Evolutionary conservation across 1,284 basidiomycete genomes (phyloP).

Genomic region (Trichosporon sp.): DNA sequence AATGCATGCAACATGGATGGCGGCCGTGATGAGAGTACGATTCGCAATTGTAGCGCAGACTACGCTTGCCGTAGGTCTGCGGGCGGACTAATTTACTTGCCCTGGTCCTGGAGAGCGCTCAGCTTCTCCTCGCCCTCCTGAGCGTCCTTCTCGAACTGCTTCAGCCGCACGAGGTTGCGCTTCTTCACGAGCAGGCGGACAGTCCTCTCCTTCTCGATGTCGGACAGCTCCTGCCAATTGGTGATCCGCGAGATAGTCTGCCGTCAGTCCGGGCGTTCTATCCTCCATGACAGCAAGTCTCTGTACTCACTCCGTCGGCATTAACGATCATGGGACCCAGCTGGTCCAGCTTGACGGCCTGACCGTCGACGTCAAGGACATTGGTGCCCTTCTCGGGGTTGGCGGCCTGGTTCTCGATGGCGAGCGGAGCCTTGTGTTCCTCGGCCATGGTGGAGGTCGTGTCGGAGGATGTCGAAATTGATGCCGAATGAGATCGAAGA

Average conservation of each 20-base stretch:
- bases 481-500: no score
- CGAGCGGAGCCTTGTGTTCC: conserved; percentile 11
- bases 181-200: conserved; percentile 49
- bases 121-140: conserved; percentile 15
- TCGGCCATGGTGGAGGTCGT: conserved; percentile 6
- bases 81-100: no score
- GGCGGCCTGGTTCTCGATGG: conserved; percentile 12
- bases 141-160: conserved; percentile 27
- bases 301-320: conserved; percentile 44
- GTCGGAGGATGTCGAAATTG: neutral
- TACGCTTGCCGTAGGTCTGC: no score
- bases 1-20: neutral
- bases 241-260: conserved; percentile 48
- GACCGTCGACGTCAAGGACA: conserved; percentile 38
- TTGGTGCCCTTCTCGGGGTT: conserved; percentile 23
- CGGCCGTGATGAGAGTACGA: no score
- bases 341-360: conserved; percentile 42
- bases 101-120: conserved; percentile 15
- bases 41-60: no score
- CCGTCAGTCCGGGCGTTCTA: conserved; percentile 1
- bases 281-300: no score
- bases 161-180: conserved; percentile 44
- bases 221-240: conserved; percentile 46
- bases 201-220: conserved; percentile 46
- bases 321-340: conserved; percentile 50